These are phyloP conservation scores for Fusarium abutilonis DNA, from an alignment of 2,329 filamentous ascomycete species.

Conservation along the genomic window DNA sequence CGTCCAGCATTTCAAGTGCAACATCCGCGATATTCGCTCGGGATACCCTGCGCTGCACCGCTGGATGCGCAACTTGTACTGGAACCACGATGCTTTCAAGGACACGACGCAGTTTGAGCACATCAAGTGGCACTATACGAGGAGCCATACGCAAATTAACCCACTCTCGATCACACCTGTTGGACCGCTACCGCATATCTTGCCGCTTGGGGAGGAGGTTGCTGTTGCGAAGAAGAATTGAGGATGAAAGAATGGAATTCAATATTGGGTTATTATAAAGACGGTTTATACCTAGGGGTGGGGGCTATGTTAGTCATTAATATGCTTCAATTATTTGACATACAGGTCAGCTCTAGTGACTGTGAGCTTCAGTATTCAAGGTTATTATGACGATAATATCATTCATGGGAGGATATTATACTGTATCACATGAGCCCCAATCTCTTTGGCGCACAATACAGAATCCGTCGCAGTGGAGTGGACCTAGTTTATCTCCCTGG, in stretches of 20 bases:
- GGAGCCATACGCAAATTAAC: slow-evolving; percentile 73
- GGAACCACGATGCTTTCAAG: slow-evolving; percentile 79
- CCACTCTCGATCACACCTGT: slow-evolving; percentile 80
- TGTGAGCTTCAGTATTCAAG: too few species aligned
- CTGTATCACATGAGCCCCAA: background rate
- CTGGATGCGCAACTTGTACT: slow-evolving; percentile 88
- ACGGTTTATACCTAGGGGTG: too few species aligned
- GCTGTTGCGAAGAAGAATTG: slow-evolving; percentile 55
- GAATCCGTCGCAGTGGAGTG: background rate
- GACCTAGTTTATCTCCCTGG: background rate
- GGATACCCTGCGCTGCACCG: slow-evolving; percentile 83
- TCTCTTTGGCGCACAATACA: background rate
- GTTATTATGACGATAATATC: too few species aligned
- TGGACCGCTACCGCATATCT: slow-evolving; percentile 83
- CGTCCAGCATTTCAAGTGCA: slow-evolving; percentile 90
- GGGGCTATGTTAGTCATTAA: too few species aligned
- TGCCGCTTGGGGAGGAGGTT: slow-evolving; percentile 83
- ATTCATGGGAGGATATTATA: too few species aligned
- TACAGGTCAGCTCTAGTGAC: too few species aligned
- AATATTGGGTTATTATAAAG: background rate
- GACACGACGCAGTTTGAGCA: slow-evolving; percentile 92
- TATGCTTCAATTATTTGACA: too few species aligned
- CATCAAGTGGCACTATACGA: slow-evolving; percentile 82
- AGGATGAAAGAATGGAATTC: background rate
- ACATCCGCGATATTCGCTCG: slow-evolving; percentile 82